phyloP scores from a whole-genome alignment of 805 yeast species.

The Blastobotrys attinorum region DNA sequence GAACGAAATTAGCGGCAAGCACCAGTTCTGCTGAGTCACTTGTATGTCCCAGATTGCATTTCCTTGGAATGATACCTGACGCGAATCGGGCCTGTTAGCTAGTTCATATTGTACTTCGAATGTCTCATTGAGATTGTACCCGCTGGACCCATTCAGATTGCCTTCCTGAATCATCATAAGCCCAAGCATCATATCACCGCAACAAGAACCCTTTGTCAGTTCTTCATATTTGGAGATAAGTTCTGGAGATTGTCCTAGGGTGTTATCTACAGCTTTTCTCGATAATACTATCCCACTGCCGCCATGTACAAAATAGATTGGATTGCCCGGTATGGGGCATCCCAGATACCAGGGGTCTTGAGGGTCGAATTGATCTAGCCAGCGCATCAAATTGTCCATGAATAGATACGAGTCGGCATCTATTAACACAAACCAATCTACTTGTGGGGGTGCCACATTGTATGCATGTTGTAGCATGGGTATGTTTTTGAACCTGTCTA shows the following conservation, averaged over 20 bases:
- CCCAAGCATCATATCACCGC: constrained; percentile 31
- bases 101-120: background rate
- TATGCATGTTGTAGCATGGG: constrained; percentile 32
- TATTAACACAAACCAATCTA: constrained; percentile 31
- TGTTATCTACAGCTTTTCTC: constrained; percentile 23
- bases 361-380: constrained; percentile 21
- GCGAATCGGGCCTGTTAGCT: constrained; percentile 1
- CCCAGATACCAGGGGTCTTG: constrained; percentile 27
- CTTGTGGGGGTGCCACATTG: constrained; percentile 16
- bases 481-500: constrained; percentile 31
- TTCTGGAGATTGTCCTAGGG: constrained; percentile 19
- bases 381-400: constrained; percentile 22
- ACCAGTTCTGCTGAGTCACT: constrained; percentile 20
- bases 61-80: constrained; percentile 24
- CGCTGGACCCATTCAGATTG: constrained; percentile 6
- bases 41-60: constrained; percentile 19
- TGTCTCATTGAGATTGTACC: constrained; percentile 6
- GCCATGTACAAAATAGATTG: constrained; percentile 31
- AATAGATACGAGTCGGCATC: constrained; percentile 30
- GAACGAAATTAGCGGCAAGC: constrained; percentile 26
- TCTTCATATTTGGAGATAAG: constrained; percentile 17
- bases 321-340: constrained; percentile 6
- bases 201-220: constrained; percentile 21
- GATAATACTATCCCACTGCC: constrained; percentile 32
- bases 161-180: constrained; percentile 16